These are phyloP conservation scores for Panaeolus papilionaceus DNA, from an alignment of 768 basidiomycete genomes.

Conservation along the genomic window DNA sequence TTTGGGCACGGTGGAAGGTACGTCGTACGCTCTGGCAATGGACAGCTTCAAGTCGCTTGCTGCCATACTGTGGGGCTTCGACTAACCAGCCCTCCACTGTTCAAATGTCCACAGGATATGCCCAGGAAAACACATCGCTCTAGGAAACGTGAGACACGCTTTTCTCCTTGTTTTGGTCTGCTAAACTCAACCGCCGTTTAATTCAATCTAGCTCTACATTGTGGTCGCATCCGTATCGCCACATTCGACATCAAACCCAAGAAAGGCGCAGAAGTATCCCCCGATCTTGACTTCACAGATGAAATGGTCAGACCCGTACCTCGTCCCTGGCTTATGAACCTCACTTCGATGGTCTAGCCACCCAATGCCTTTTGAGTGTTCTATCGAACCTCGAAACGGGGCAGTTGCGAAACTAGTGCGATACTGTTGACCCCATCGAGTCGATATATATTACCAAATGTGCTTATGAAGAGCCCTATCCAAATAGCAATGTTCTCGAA, in stretches of 20 bases:
- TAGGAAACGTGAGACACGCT: not conserved
- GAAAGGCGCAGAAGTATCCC: not conserved
- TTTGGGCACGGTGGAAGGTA: slow-evolving; percentile 31
- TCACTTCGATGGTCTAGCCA: not conserved
- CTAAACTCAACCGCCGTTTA: no score
- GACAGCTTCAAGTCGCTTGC: not conserved
- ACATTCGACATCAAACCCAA: not conserved
- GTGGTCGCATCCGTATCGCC: not conserved
- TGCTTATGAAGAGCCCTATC: no score
- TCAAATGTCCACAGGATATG: not conserved
- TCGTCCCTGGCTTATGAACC: no score
- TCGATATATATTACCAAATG: no score
- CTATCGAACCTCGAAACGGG: not conserved
- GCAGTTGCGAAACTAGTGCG: not conserved
- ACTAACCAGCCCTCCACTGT: not conserved
- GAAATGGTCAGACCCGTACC: not conserved
- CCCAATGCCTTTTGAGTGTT: not conserved
- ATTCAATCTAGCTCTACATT: not conserved
- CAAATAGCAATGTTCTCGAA: no score
- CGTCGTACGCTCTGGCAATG: slow-evolving; percentile 12
- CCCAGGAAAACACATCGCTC: not conserved
- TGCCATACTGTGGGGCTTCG: not conserved
- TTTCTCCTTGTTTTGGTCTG: no score
- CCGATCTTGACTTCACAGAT: not conserved
- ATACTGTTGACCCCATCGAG: no score